A percentile compares a stretch with the other conserved stretches of the same genome.
Conservation (phyloP, 257 asterid species). For the Lycium ferocissimum region DNA sequence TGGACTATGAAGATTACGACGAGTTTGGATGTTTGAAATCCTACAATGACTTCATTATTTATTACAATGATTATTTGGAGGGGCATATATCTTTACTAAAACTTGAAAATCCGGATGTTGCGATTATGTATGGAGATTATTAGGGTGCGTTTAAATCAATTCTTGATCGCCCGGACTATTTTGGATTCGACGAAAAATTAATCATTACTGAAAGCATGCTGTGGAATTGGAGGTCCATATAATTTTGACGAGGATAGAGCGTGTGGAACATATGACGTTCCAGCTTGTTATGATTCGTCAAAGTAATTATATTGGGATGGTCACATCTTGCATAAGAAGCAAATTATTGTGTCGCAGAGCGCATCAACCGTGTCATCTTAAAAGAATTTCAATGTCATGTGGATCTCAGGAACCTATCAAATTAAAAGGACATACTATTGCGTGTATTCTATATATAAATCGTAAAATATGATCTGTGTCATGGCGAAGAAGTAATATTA, state of each 20-base stretch:
- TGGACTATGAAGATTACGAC: conserved; percentile 30
- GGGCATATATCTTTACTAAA: conserved; percentile 22
- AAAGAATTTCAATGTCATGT: conserved; percentile 4
- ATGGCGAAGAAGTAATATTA: background rate
- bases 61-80: conserved; percentile 16
- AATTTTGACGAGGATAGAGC: background rate
- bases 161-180: background rate
- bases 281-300: conserved; percentile 20
- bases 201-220: conserved; percentile 26
- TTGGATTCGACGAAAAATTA: background rate
- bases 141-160: background rate
- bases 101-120: conserved; percentile 24
- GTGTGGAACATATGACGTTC: conserved; percentile 34
- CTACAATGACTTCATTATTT: background rate
- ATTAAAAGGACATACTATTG: background rate
- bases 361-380: conserved; percentile 5
- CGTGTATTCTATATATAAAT: no score
- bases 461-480: background rate
- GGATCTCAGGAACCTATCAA: background rate
- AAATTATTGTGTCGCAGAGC: conserved; percentile 6
- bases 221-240: conserved; percentile 34
- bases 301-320: conserved; percentile 40
- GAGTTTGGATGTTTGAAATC: conserved; percentile 26
- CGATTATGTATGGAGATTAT: background rate
- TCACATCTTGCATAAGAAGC: conserved; percentile 34